Evolutionary conservation across 164 flowering plant genomes (phyloP).

Genomic region (Kingdonia uniflora): DNA sequence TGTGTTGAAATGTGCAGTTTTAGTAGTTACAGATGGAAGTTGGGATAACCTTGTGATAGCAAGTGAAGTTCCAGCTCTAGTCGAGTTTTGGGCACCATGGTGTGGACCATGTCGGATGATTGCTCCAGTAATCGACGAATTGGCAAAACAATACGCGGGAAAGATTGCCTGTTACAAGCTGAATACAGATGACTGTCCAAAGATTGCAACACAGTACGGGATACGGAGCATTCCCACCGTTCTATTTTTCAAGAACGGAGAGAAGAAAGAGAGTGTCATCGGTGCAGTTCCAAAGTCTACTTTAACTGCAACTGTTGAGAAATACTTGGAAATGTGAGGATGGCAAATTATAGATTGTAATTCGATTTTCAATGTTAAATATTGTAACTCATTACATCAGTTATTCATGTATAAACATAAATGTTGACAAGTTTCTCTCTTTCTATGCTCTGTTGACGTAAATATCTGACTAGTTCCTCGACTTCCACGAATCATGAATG

Average conservation of each 20-base stretch:
- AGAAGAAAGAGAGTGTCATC: constrained; percentile 64
- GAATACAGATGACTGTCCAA: constrained; percentile 64
- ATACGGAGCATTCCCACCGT: constrained; percentile 80
- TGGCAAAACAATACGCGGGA: constrained; percentile 59
- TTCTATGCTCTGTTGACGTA: no score
- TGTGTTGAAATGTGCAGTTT: constrained; percentile 26
- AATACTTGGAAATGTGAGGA: constrained; percentile 29
- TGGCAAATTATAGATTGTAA: background rate
- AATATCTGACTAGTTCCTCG: no score
- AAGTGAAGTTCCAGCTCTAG: constrained; percentile 42
- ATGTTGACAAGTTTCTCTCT: no score
- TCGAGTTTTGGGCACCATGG: constrained; percentile 95
- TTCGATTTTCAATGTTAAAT: no score
- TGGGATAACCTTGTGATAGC: constrained; percentile 43
- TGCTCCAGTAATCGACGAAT: constrained; percentile 53
- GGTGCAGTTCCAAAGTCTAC: constrained; percentile 79
- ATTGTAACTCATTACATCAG: no score
- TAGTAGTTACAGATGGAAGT: constrained; percentile 42
- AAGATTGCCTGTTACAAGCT: constrained; percentile 58
- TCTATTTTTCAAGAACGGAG: constrained; percentile 71
- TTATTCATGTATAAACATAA: no score
- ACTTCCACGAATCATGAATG: no score
- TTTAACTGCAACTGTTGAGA: constrained; percentile 48
- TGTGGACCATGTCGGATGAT: constrained; percentile 89
- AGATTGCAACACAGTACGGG: constrained; percentile 48